Conservation (phyloP, 805 yeast genomes). For the Teunomyces gatunensis region DNA sequence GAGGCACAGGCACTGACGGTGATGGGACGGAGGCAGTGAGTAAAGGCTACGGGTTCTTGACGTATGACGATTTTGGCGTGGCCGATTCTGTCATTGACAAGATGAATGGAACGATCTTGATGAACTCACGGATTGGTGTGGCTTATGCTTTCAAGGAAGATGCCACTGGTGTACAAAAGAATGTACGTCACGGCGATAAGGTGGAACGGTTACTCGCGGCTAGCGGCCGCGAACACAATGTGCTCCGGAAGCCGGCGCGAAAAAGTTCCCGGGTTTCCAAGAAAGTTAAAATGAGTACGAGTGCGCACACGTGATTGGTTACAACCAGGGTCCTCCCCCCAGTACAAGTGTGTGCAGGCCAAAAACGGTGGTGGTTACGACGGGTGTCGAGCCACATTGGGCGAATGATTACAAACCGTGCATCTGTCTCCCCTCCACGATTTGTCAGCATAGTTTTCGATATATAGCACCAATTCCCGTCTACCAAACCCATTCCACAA, state of each 20-base stretch:
- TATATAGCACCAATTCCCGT: background rate
- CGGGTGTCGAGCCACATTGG: no score
- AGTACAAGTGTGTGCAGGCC: no score
- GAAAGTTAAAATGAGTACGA: background rate
- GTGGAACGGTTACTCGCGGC: conserved; percentile 71
- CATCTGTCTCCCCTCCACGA: no score
- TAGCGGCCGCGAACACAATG: conserved; percentile 51
- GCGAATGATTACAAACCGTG: no score
- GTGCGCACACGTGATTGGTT: no score
- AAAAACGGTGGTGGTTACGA: background rate
- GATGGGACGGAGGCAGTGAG: conserved; percentile 34
- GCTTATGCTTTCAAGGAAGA: conserved; percentile 72
- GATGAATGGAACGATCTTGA: conserved; percentile 65
- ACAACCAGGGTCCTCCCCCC: no score
- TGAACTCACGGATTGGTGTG: conserved; percentile 61
- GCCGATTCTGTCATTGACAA: conserved; percentile 70
- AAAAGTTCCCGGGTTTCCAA: background rate
- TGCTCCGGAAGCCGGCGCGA: conserved; percentile 1
- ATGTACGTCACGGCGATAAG: conserved; percentile 67
- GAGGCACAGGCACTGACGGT: conserved; percentile 44
- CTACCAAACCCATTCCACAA: background rate
- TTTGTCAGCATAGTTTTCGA: no score
- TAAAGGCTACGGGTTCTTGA: conserved; percentile 65
- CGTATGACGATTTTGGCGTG: conserved; percentile 59
- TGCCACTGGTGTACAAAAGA: conserved; percentile 41